Evolutionary conservation across 140 eudicot species (phyloP).

Genomic region (Ambrosia hybrid): DNA sequence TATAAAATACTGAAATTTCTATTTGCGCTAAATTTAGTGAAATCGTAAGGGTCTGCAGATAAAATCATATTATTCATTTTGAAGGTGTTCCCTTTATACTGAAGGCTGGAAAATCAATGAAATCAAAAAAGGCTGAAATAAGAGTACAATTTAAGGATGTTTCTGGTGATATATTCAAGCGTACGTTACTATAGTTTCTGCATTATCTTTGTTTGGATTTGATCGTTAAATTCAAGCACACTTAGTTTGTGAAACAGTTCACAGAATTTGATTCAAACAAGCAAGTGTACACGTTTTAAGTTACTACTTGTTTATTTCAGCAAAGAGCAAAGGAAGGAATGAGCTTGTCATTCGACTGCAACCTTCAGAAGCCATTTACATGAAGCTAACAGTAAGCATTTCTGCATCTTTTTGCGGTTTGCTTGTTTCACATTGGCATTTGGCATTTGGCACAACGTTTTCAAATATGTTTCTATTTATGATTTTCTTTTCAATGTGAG

Average conservation of each 20-base stretch:
- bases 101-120: conserved; percentile 88
- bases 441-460: too few species aligned
- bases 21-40: background rate
- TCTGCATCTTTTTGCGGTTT: background rate
- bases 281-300: background rate
- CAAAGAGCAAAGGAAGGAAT: conserved; percentile 78
- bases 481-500: too few species aligned
- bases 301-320: conserved; percentile 35
- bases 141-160: conserved; percentile 89
- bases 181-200: conserved; percentile 39
- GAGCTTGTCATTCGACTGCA: conserved; percentile 88
- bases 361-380: conserved; percentile 89
- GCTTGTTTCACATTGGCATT: too few species aligned
- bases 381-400: conserved; percentile 80
- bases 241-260: background rate
- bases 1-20: conserved; percentile 1
- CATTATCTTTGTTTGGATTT: conserved; percentile 6
- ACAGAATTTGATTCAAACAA: background rate
- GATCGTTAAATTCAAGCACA: background rate
- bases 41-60: conserved; percentile 13
- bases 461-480: too few species aligned
- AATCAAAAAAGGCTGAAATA: conserved; percentile 81
- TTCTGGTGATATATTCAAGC: conserved; percentile 78
- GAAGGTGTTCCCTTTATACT: conserved; percentile 89
- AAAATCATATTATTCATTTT: conserved; percentile 18